phyloP scores from a whole-genome alignment of 495 filamentous ascomycete genomes.

The Aspergillus bertholletiae region DNA sequence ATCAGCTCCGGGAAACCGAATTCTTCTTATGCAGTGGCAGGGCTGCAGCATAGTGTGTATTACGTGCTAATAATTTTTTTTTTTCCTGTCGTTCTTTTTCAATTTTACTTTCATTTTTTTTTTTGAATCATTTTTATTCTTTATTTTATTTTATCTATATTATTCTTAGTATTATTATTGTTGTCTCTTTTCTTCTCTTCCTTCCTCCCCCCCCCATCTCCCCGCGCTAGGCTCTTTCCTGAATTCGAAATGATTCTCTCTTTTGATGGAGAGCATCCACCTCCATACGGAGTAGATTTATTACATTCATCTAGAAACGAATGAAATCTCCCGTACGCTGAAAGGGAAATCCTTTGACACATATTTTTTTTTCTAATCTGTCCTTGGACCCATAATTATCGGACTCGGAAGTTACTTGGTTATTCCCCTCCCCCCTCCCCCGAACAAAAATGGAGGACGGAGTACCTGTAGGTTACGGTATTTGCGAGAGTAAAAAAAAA shows the following conservation, averaged over 20 bases:
- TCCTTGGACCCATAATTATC: neutral
- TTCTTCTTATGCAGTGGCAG: constrained; percentile 18
- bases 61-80: neutral
- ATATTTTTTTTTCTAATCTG: neutral
- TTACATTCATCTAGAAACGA: neutral
- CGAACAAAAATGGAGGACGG: neutral
- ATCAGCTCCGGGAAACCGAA: constrained; percentile 9
- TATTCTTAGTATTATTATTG: neutral
- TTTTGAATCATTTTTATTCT: neutral
- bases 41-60: constrained; percentile 14
- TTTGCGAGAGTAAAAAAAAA: neutral
- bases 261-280: neutral
- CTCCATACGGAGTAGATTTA: neutral
- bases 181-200: too few relatives aligned
- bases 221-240: too few relatives aligned
- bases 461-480: too few relatives aligned
- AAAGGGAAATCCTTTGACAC: neutral
- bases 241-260: neutral
- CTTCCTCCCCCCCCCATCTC: neutral
- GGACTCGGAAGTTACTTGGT: neutral
- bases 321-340: neutral
- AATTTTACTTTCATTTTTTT: neutral
- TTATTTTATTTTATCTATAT: neutral
- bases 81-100: neutral
- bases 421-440: neutral